Base-by-base conservation (phyloP, 208 protist genomes). In the Porcisia hertigi region DNA sequence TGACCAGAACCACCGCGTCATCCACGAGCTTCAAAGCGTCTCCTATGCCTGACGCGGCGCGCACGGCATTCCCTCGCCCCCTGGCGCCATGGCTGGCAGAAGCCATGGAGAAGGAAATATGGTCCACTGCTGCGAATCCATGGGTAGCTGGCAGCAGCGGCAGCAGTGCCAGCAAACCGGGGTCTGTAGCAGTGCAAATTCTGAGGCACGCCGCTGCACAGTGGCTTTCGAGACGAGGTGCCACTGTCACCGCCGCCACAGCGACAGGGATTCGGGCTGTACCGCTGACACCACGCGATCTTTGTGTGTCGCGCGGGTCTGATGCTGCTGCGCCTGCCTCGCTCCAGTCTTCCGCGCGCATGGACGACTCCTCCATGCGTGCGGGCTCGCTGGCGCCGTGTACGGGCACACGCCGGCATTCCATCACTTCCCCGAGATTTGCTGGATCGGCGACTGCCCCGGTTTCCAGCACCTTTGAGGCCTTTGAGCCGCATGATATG, bases 191-290 rank as follows among this genome's bases (percentile, higher is more conserved):
- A 3, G 67, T 69, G 25, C 41, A 58, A 41, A 64, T 81, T 25
- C 11, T 90, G 71, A 77, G 79, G 47, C 69, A 77, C 2, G 79
- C 77, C 20, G 83, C 80, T 14, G 75, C 71, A 57, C 60, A 80
- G n/a, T 90, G 82, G 86, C 73, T 87, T 41, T 62, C 73, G 52
- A 81, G 86, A 9, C 73, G 88, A 4, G 86, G 80, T 47, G 82
- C 77, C 58, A 88, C 84, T 25, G 86, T 92, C 64, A 79, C 81
- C 47, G 76, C 86, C 1, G 47, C 73, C 36, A 66, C 76, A n/a
- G 81, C 84, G 1, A 72, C 85, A 1, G 88, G 88, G n/a, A 81
- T 66, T 58, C 78, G 76, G 12, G 84, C 81, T 1, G 76, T 74
- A 8, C 20, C 86, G 6, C 41, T 87, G 39, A 76, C 77, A 8